Base-by-base conservation (phyloP, 768 basidiomycete species). In the Amanita subjunquillea region DNA sequence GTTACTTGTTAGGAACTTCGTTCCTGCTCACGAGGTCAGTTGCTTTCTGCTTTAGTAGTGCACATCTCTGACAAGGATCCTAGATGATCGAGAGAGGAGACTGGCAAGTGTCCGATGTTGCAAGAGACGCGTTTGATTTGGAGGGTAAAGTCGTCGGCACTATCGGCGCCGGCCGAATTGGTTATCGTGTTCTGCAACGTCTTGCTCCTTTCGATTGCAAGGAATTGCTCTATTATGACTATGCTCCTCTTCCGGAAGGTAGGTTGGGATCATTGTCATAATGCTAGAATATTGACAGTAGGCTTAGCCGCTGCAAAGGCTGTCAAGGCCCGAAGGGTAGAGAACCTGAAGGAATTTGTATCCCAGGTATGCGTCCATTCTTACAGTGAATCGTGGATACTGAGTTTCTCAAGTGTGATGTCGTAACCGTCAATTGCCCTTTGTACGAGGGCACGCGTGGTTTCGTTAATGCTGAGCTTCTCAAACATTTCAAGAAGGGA, bases 111-210 rank as follows among this genome's bases (percentile, higher is more conserved):
- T 87, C 89, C 15, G 77, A 85, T 2, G 68, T 91, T 56, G 90
- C 89, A 2, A 79, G 90, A 57, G 82, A 86, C 60, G 84, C 91
- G 10, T 95, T 77, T 62, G 93, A 95, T 67, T 72, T 96, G 55
- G 93, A 95, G 69, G 80, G 78, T 65, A 96, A 95, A 71, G 86
- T 91, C 50, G 82, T 94, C 50, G 92, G 91, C 15, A 94, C 92
- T 41, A 89, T 96, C 55, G 91, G 90, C 51, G 81, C 80, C 61
- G 77, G 77, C 54, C 75, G 72, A 51, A 94, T 94, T 63, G 92
- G 92, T 5, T 91, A 89, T 74, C 82, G 88, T 62, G 88, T 91
- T 25, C 73, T 91, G 45, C 83, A 90, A 65, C 82, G 88, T 53
- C 72, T 91, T 40, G 59, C 78, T 29, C 87, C 89, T 4, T 95